phyloP scores from a whole-genome alignment of 768 basidiomycete species.

The Naganishia vishniacii region DNA sequence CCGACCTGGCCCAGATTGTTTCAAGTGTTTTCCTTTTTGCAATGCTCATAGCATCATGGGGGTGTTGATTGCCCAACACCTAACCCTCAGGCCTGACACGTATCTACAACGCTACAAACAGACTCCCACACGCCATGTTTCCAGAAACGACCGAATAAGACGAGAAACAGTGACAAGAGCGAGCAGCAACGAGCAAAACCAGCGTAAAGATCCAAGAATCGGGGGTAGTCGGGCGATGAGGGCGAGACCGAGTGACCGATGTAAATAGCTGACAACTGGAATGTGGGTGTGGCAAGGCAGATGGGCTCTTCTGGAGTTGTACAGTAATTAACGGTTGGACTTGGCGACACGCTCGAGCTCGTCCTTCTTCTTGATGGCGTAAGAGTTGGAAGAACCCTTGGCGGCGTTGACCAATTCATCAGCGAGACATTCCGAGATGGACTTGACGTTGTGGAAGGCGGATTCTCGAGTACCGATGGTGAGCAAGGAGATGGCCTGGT shows the following conservation, averaged over 20 bases:
- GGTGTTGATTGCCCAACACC: slow-evolving; percentile 1
- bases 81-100: not conserved
- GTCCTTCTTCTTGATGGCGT: slow-evolving; percentile 83
- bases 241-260: not conserved
- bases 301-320: not conserved
- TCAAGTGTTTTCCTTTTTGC: slow-evolving; percentile 16
- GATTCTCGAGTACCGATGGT: slow-evolving; percentile 98
- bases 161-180: not conserved
- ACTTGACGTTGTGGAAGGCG: slow-evolving; percentile 99
- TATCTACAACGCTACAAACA: not conserved
- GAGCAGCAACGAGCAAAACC: not conserved
- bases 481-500: slow-evolving; percentile 91
- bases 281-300: not conserved
- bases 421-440: slow-evolving; percentile 95
- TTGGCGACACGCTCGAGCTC: slow-evolving; percentile 99
- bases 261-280: not conserved
- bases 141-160: not conserved
- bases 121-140: not conserved
- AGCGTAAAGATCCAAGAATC: not conserved
- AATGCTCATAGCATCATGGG: slow-evolving; percentile 16
- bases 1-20: too few species aligned
- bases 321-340: slow-evolving; percentile 84
- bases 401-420: slow-evolving; percentile 99
- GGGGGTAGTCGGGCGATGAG: not conserved
- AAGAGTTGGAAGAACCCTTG: slow-evolving; percentile 99